A percentile compares a stretch with the other conserved stretches of the same genome.
phyloP scores from a whole-genome alignment of 1,139 yeast species.

The Suhomyces maxii region DNA sequence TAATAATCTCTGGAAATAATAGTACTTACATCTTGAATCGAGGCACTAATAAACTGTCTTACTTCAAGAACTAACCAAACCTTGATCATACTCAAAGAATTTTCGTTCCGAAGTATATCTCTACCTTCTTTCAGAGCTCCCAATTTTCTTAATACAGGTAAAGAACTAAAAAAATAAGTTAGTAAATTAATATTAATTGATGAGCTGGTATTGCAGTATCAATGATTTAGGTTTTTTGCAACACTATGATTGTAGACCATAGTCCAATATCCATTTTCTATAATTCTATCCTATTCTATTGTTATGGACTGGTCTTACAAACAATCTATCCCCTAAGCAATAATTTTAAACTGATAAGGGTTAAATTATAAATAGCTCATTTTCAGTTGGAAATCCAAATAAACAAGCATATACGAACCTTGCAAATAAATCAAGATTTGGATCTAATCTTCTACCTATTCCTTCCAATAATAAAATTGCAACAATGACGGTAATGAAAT shows the following conservation, averaged over 20 bases:
- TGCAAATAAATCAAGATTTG: constrained; percentile 89
- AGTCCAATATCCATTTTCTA: background rate
- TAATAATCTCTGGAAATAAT: background rate
- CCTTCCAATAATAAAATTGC: constrained; percentile 91
- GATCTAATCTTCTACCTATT: constrained; percentile 91
- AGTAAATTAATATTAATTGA: constrained; percentile 17
- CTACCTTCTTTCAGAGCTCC: constrained; percentile 71
- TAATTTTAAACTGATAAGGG: background rate
- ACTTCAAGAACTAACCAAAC: constrained; percentile 92
- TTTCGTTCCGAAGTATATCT: constrained; percentile 56
- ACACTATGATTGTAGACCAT: background rate
- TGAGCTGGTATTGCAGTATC: background rate
- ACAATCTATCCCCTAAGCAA: background rate
- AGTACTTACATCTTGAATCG: constrained; percentile 65
- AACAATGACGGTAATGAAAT: constrained; percentile 88
- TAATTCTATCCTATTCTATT: background rate
- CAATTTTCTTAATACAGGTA: constrained; percentile 83
- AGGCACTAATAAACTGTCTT: constrained; percentile 80
- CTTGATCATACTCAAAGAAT: constrained; percentile 74
- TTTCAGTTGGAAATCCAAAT: constrained; percentile 57
- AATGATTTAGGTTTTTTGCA: too few relatives aligned
- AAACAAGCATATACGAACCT: constrained; percentile 76
- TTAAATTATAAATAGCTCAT: constrained; percentile 16
- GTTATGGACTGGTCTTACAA: background rate
- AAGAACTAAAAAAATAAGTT: constrained; percentile 53